Conservation (phyloP, 2,329 filamentous ascomycete species). For the Westerdykella aurantiaca region DNA sequence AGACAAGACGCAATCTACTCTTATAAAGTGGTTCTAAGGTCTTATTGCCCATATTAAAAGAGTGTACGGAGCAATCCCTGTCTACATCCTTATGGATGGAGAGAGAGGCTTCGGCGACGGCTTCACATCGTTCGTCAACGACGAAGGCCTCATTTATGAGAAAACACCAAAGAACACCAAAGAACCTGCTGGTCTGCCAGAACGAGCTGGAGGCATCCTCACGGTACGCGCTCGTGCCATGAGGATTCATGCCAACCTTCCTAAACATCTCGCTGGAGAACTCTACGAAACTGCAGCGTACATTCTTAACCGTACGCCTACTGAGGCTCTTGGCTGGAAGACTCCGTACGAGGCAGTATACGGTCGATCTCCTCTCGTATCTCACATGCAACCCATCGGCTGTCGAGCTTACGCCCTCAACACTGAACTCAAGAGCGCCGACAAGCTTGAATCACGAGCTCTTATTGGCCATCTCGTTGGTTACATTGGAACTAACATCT, state of each 20-base stretch:
- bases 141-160: not conserved
- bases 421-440: not conserved
- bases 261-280: slow-evolving; percentile 1
- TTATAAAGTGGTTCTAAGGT: not conserved
- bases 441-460: slow-evolving; percentile 5
- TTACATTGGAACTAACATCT: slow-evolving; percentile 10
- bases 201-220: slow-evolving; percentile 1
- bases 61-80: not conserved
- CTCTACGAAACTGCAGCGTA: slow-evolving; percentile 2
- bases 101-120: not conserved
- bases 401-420: slow-evolving; percentile 4
- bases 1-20: not conserved
- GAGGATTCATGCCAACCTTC: slow-evolving; percentile 1
- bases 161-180: not conserved
- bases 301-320: slow-evolving; percentile 6
- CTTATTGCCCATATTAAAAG: not conserved
- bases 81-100: not conserved
- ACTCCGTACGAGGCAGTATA: slow-evolving; percentile 4
- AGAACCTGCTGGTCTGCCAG: slow-evolving; percentile 3
- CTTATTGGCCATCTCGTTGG: slow-evolving; percentile 8
- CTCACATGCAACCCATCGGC: slow-evolving; percentile 2
- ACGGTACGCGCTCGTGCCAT: slow-evolving; percentile 3
- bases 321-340: slow-evolving; percentile 1
- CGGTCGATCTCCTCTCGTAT: not conserved
- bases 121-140: too few species aligned